These are phyloP conservation scores for Citrullus colocynthis DNA, from an alignment of 306 rosid species.

Conservation along the genomic window DNA sequence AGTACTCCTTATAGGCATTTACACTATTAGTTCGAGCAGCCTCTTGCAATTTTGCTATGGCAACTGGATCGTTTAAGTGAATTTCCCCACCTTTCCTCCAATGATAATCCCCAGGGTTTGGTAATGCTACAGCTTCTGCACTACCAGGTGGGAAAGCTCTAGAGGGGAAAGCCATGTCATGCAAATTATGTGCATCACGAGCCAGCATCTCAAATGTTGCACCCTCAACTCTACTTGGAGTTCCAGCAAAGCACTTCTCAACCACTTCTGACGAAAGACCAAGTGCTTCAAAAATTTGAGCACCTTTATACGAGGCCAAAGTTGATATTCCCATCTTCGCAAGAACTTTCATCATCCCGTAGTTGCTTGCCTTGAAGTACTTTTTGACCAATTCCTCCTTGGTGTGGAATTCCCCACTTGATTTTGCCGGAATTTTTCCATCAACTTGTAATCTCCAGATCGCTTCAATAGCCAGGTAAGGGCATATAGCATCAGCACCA, in stretches of 20 bases:
- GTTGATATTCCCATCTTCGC: constrained; percentile 99
- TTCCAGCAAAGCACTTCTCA: constrained; percentile 92
- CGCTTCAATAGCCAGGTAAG: constrained; percentile 80
- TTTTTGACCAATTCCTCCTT: constrained; percentile 71
- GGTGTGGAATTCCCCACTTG: constrained; percentile 53
- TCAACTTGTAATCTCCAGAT: constrained; percentile 93
- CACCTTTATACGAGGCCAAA: constrained; percentile 97
- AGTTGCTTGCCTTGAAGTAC: constrained; percentile 83
- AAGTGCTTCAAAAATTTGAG: constrained; percentile 94
- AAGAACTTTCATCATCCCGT: constrained; percentile 99
- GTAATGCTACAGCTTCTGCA: constrained; percentile 85
- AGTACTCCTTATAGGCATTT: constrained; percentile 77
- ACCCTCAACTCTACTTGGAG: constrained; percentile 96
- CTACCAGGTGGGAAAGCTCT: constrained; percentile 70
- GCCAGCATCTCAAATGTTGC: constrained; percentile 96
- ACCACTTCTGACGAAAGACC: constrained; percentile 93
- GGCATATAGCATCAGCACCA: constrained; percentile 94
- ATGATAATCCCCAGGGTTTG: constrained; percentile 98
- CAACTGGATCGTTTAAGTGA: constrained; percentile 94
- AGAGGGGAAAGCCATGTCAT: constrained; percentile 82
- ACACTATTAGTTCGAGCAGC: constrained; percentile 87
- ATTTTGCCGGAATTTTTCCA: constrained; percentile 81
- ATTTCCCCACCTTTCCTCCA: constrained; percentile 99
- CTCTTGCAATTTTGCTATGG: constrained; percentile 91
- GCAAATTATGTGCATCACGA: constrained; percentile 60